Conservation (phyloP, 495 filamentous ascomycete genomes). For the Xylaria grammica region DNA sequence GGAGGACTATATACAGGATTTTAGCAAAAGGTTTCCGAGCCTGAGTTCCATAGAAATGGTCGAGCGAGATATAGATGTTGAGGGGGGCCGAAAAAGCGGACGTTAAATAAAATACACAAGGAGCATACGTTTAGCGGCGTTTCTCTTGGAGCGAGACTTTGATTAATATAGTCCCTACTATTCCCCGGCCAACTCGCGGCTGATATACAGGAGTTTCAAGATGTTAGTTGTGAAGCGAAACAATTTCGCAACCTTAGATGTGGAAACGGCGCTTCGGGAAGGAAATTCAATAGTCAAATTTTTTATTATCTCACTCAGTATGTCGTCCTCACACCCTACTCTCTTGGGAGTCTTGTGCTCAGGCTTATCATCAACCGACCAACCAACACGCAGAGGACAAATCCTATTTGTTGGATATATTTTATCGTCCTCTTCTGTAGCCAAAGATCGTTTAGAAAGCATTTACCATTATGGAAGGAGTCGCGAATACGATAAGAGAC, state of each 20-base stretch:
- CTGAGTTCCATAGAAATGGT: constrained; percentile 84
- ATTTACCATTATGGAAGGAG: too few species aligned
- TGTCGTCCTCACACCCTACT: too few species aligned
- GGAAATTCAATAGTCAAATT: constrained; percentile 22
- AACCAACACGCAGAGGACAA: too few species aligned
- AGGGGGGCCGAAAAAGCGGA: constrained; percentile 26
- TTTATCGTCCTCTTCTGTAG: too few species aligned
- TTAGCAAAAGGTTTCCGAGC: constrained; percentile 82
- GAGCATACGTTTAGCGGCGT: constrained; percentile 11
- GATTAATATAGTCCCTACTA: constrained; percentile 1
- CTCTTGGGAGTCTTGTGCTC: background rate
- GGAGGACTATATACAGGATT: constrained; percentile 65
- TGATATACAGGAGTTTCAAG: constrained; percentile 11
- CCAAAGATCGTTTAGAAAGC: too few species aligned
- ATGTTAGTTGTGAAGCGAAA: constrained; percentile 5
- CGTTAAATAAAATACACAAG: constrained; percentile 19
- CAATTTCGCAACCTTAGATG: constrained; percentile 8
- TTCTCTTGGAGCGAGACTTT: background rate
- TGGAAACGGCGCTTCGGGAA: constrained; percentile 21
- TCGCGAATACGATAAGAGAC: too few species aligned
- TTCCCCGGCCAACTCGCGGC: background rate
- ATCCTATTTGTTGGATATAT: background rate
- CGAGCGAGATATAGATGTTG: constrained; percentile 55
- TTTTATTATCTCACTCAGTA: too few species aligned
- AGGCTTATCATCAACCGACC: too few species aligned